Evolutionary conservation across 352 stramenopile genomes (phyloP), one percentile per base, ranked within the genome.

Genomic region (Ochromonadaceae sp.): DNA sequence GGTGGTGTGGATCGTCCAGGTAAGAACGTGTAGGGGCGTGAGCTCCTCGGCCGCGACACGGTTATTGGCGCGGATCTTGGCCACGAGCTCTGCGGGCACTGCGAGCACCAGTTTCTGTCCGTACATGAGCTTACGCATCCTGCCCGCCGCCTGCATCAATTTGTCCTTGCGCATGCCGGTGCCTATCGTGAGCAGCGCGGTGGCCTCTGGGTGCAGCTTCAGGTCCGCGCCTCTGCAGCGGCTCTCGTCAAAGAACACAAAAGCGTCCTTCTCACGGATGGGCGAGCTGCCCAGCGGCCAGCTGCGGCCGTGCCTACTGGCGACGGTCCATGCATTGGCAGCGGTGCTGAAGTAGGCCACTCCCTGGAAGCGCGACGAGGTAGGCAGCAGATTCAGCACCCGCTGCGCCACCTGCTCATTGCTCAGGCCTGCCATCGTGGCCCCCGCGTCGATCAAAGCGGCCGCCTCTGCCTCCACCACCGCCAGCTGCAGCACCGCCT

Each of bases 221-320:
- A 95, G 81, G 66, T 93, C 85, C 0, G 84, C 81, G 0, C 84
- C 85, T 49, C 84, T 73, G 41, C 83, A 87, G 0, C 82, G 81
- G 7, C 82, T 80, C 46, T 95, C 84, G 68, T 93, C 85, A 70
- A 92, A 95, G 43, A 93, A 81, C 22, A 85, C 82, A 70, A 93
- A 93, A 2, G 83, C 81, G 41, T 91, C 78, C n/a, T 76, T 67
- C 47, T 91, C 84, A 0, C 67, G 66, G 25, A 93, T 77, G 1
- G 82, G 72, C 9, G 83, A 84, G 4, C 74, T 74, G 47, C 81
- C 78, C 46, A 86, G 71, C 4, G 71, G 63, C 1, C 81, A 63
- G 17, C 76, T 65, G n/a, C 70, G 79, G 17, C 40, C 78, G 76
- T 60, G 59, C 49, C 65, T 67, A 35, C 89, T 78, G 20, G 85